Evolutionary conservation across 2,329 filamentous ascomycete genomes (phyloP).

Genomic region (Penicillium sp.): DNA sequence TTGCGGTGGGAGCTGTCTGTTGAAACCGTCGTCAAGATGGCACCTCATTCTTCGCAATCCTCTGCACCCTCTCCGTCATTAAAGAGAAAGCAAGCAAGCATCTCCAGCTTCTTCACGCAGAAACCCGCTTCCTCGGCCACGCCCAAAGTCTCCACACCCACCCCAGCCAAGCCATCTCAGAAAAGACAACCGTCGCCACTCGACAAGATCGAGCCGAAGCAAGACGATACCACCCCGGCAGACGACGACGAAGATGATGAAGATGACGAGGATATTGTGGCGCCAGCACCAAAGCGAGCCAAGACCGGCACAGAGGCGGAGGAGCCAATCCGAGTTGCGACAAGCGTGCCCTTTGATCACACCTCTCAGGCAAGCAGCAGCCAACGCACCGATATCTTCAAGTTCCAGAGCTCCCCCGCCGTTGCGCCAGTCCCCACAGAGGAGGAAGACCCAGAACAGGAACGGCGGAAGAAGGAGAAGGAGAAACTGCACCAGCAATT

Average conservation of each 20-base stretch:
- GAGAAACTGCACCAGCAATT: conserved; percentile 72
- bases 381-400: conserved; percentile 50
- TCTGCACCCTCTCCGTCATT: conserved; percentile 28
- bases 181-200: conserved; percentile 10
- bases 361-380: conserved; percentile 31
- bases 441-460: conserved; percentile 40
- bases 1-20: not conserved
- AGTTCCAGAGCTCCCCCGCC: conserved; percentile 47
- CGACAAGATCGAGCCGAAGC: conserved; percentile 3
- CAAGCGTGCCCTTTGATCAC: conserved; percentile 5
- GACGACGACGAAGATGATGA: conserved; percentile 1
- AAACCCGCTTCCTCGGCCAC: conserved; percentile 33
- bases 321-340: conserved; percentile 6
- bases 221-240: not conserved
- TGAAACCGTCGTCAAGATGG: conserved; percentile 19
- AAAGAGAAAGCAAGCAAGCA: conserved; percentile 54
- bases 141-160: conserved; percentile 6
- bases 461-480: conserved; percentile 50
- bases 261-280: conserved; percentile 35
- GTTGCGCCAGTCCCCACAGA: conserved; percentile 29
- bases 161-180: conserved; percentile 4
- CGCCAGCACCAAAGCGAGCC: conserved; percentile 36
- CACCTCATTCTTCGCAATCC: conserved; percentile 28
- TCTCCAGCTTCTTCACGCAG: conserved; percentile 76
- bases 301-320: conserved; percentile 17